Percentiles rank a stretch among this genome's conserved stretches.
These are phyloP conservation scores for Cephaloascus albidus DNA, from an alignment of 805 yeast species.

Conservation along the genomic window DNA sequence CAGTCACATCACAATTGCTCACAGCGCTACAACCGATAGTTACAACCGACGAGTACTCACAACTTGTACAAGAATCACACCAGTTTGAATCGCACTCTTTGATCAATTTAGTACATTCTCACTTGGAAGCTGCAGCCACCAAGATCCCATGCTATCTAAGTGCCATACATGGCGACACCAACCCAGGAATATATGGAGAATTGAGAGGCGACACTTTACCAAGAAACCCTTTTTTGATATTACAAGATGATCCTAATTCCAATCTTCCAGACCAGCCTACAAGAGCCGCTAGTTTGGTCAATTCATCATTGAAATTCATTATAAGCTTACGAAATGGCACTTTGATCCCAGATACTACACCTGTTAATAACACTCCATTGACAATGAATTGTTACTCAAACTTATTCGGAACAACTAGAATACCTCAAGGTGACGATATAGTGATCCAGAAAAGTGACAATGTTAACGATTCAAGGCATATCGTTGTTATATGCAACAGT, in stretches of 20 bases:
- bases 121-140: slow-evolving; percentile 36
- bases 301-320: slow-evolving; percentile 59
- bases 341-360: slow-evolving; percentile 49
- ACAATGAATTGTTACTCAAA: slow-evolving; percentile 63
- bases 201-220: slow-evolving; percentile 62
- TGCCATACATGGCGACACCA: slow-evolving; percentile 34
- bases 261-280: slow-evolving; percentile 60
- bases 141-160: slow-evolving; percentile 45
- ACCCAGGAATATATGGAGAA: slow-evolving; percentile 56
- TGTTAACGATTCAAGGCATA: slow-evolving; percentile 32
- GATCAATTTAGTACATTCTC: slow-evolving; percentile 41
- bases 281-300: slow-evolving; percentile 57
- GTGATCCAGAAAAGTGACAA: slow-evolving; percentile 22
- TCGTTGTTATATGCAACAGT: slow-evolving; percentile 39
- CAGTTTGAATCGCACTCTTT: slow-evolving; percentile 33
- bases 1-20: slow-evolving; percentile 44
- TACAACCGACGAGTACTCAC: slow-evolving; percentile 38
- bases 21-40: slow-evolving; percentile 53
- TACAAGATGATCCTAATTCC: slow-evolving; percentile 67
- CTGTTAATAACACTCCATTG: slow-evolving; percentile 38
- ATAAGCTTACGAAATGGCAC: slow-evolving; percentile 45
- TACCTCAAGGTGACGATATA: slow-evolving; percentile 28
- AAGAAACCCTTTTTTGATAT: slow-evolving; percentile 64
- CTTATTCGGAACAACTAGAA: slow-evolving; percentile 61
- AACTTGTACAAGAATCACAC: slow-evolving; percentile 31